phyloP scores from a whole-genome alignment of 2,329 filamentous ascomycete genomes.

The Coniochaeta hoffmannii region DNA sequence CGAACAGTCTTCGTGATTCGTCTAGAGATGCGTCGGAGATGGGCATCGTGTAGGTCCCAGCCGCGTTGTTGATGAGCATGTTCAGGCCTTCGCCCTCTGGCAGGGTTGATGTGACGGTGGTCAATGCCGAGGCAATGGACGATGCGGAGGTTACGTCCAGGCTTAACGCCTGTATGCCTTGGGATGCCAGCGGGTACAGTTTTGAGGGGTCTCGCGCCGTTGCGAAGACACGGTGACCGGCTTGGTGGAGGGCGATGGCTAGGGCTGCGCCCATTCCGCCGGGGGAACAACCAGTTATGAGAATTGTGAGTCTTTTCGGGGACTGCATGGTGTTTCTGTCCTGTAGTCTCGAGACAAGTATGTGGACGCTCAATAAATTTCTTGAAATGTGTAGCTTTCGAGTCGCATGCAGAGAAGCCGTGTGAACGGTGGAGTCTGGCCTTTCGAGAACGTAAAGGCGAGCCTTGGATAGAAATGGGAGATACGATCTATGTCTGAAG shows the following conservation, averaged over 20 bases:
- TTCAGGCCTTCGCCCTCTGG: slow-evolving; percentile 29
- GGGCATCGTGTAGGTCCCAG: slow-evolving; percentile 21
- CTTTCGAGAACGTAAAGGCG: no score
- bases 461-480: no score
- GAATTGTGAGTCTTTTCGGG: slow-evolving; percentile 11
- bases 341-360: background rate
- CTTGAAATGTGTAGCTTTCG: background rate
- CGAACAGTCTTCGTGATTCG: slow-evolving; percentile 22
- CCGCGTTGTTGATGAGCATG: slow-evolving; percentile 37
- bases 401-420: no score
- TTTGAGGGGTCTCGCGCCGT: slow-evolving; percentile 28
- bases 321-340: background rate
- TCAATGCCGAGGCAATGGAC: slow-evolving; percentile 24
- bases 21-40: slow-evolving; percentile 23
- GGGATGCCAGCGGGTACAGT: slow-evolving; percentile 19
- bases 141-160: slow-evolving; percentile 31
- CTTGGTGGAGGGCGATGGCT: slow-evolving; percentile 27
- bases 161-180: slow-evolving; percentile 27
- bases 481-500: no score
- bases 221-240: slow-evolving; percentile 31
- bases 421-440: no score
- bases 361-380: no score
- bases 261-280: slow-evolving; percentile 33
- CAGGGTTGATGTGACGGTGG: slow-evolving; percentile 19
- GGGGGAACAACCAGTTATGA: slow-evolving; percentile 30